Conservation (phyloP, 805 yeast species). For the Pichia nakasei region DNA sequence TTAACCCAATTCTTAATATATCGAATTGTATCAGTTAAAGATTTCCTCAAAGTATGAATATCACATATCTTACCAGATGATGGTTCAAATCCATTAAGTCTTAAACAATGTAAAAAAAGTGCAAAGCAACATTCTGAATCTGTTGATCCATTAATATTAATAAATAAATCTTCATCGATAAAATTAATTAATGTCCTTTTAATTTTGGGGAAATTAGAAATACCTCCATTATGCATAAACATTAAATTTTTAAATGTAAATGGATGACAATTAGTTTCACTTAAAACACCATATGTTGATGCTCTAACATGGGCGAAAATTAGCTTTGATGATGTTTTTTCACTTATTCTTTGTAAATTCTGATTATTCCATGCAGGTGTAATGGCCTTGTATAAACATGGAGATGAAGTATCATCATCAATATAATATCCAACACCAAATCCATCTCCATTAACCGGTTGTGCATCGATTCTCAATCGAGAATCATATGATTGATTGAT, state of each 20-base stretch:
- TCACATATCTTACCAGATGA: conserved; percentile 22
- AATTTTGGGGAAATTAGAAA: conserved; percentile 61
- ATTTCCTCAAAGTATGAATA: conserved; percentile 52
- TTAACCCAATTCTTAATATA: conserved; percentile 73
- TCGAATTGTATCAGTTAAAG: conserved; percentile 65
- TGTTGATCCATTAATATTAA: conserved; percentile 83
- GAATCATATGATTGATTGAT: conserved; percentile 94
- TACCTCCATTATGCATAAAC: conserved; percentile 97
- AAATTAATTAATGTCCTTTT: conserved; percentile 67
- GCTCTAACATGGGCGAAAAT: conserved; percentile 97
- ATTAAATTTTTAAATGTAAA: conserved; percentile 78
- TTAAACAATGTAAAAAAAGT: conserved; percentile 67
- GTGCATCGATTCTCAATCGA: conserved; percentile 73
- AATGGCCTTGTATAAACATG: conserved; percentile 89
- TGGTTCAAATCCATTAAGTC: conserved; percentile 71
- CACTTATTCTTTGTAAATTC: conserved; percentile 77
- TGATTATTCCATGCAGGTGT: conserved; percentile 98
- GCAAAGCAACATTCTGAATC: conserved; percentile 97
- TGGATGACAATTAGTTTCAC: conserved; percentile 97
- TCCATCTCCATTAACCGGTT: conserved; percentile 97
- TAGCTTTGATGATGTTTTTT: conserved; percentile 73
- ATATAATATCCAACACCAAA: conserved; percentile 94
- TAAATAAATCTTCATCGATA: conserved; percentile 71
- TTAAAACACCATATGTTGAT: conserved; percentile 85
- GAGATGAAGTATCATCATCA: conserved; percentile 31